These are phyloP conservation scores for Entrophospora sp. DNA, from an alignment of 192 early-diverging fungal species.

Conservation along the genomic window DNA sequence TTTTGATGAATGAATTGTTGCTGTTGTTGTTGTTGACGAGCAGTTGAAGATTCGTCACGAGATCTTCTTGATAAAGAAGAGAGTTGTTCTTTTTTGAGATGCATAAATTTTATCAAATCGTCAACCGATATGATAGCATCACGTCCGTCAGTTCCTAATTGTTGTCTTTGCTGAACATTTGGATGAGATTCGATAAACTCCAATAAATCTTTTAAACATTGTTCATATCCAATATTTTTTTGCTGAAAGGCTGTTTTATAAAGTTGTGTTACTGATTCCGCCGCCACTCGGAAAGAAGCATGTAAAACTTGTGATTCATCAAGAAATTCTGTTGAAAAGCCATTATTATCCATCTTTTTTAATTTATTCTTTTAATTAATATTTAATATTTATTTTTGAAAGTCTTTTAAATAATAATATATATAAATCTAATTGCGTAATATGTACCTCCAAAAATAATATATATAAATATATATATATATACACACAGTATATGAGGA, in stretches of 20 bases:
- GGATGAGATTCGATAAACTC: slow-evolving; percentile 8
- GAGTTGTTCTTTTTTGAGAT: slow-evolving; percentile 2
- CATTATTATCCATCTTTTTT: too few species aligned
- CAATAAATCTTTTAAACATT: slow-evolving; percentile 17
- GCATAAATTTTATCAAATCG: neutral
- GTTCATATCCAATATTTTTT: slow-evolving; percentile 17
- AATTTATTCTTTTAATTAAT: too few species aligned
- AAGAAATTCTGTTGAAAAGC: too few species aligned
- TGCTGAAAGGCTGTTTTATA: slow-evolving; percentile 3
- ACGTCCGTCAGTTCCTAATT: neutral
- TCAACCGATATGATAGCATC: neutral
- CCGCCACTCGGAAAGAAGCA: slow-evolving; percentile 18
- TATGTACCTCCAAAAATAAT: too few species aligned
- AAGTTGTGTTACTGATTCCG: slow-evolving; percentile 5
- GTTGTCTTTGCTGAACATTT: slow-evolving; percentile 11
- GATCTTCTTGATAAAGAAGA: neutral
- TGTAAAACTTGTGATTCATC: too few species aligned
- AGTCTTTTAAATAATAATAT: too few species aligned
- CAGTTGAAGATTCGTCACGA: neutral
- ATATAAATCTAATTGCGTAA: too few species aligned
- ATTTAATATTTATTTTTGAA: too few species aligned
- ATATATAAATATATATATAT: too few species aligned
- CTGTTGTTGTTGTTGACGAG: neutral
- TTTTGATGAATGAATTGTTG: neutral
- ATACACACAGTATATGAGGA: too few species aligned